phyloP scores from a whole-genome alignment of 73 alveolate species.

The Paramecium bursaria region DNA sequence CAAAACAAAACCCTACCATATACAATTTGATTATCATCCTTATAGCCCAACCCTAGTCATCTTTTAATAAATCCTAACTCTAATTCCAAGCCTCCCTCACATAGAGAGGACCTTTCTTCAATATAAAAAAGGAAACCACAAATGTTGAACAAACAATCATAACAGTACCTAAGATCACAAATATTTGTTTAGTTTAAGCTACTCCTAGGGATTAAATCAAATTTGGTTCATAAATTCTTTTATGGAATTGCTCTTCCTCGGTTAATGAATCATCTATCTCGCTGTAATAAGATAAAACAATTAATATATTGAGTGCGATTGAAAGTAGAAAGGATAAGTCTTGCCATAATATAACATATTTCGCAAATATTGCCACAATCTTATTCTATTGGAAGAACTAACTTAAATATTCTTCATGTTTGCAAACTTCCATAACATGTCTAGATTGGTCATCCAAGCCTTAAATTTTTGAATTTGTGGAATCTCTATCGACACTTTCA shows the following conservation, averaged over 20 bases:
- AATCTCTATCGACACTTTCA: constrained; percentile 75
- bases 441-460: constrained; percentile 62
- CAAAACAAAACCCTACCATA: constrained; percentile 53
- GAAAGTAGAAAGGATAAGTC: constrained; percentile 70
- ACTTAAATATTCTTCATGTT: constrained; percentile 66
- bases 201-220: constrained; percentile 38
- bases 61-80: constrained; percentile 53
- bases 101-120: constrained; percentile 73
- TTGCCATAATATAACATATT: constrained; percentile 73
- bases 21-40: constrained; percentile 32
- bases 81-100: constrained; percentile 71
- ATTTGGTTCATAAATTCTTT: constrained; percentile 40
- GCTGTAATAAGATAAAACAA: constrained; percentile 65
- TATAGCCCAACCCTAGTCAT: constrained; percentile 4
- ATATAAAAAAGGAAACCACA: constrained; percentile 68
- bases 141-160: constrained; percentile 71
- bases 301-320: constrained; percentile 64
- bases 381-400: constrained; percentile 62
- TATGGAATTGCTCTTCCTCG: constrained; percentile 4
- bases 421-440: constrained; percentile 65
- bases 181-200: constrained; percentile 32
- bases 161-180: constrained; percentile 66
- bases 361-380: constrained; percentile 69
- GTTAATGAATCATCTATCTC: constrained; percentile 38
- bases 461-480: constrained; percentile 69